Evolutionary conservation across 768 basidiomycete genomes (phyloP).

Genomic region (Leccinum fibrillosum): DNA sequence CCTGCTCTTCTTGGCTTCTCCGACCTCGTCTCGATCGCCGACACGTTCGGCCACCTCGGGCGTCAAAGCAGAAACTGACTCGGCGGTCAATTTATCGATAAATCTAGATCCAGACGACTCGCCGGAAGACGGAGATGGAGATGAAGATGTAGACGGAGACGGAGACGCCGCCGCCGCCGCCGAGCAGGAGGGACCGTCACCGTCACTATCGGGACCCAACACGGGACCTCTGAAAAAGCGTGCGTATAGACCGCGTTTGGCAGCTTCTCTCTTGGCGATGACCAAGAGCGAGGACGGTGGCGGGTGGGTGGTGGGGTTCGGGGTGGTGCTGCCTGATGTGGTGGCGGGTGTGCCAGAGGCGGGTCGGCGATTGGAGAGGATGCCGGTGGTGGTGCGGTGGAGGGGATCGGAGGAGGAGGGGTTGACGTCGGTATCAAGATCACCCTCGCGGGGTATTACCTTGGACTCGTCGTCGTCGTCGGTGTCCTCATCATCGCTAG

Average conservation of each 20-base stretch:
- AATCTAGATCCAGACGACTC: background rate
- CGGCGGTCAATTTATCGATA: background rate
- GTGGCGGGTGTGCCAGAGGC: slow-evolving; percentile 45
- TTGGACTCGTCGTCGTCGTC: slow-evolving; percentile 35
- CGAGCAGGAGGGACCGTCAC: background rate
- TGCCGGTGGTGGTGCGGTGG: slow-evolving; percentile 68
- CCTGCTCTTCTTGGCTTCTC: background rate
- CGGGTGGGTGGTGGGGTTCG: slow-evolving; percentile 19
- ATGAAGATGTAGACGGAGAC: background rate
- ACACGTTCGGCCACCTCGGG: background rate
- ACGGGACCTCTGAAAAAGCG: slow-evolving; percentile 79
- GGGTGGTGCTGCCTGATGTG: slow-evolving; percentile 43
- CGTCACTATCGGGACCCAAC: slow-evolving; percentile 44
- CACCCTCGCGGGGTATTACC: background rate
- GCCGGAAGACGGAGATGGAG: background rate
- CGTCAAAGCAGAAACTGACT: background rate
- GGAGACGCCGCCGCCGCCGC: background rate
- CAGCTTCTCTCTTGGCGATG: slow-evolving; percentile 74
- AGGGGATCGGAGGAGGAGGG: slow-evolving; percentile 19
- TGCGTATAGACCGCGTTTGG: slow-evolving; percentile 70
- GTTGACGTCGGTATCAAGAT: background rate
- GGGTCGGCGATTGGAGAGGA: slow-evolving; percentile 70
- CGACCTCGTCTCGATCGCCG: background rate
- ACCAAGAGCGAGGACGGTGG: slow-evolving; percentile 49
- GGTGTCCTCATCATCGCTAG: slow-evolving; percentile 47